These are phyloP conservation scores for Boletellus deceptivus DNA, from an alignment of 1,284 basidiomycete species.

Conservation along the genomic window DNA sequence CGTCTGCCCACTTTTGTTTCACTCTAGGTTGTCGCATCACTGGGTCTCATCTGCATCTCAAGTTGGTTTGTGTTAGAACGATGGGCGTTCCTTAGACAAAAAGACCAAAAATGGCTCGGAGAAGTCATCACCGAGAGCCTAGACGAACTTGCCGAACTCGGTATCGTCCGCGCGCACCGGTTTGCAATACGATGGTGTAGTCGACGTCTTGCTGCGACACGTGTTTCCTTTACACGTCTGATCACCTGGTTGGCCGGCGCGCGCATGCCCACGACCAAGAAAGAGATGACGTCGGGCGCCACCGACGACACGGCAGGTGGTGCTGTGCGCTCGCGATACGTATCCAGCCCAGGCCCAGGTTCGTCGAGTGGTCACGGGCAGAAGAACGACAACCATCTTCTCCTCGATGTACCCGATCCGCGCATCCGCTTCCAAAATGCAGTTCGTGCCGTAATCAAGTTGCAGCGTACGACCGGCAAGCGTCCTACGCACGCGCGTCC, in stretches of 20 bases:
- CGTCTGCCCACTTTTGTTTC: background rate
- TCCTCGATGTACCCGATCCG: conserved; percentile 25
- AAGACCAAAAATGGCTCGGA: conserved; percentile 71
- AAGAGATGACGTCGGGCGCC: background rate
- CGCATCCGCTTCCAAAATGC: conserved; percentile 34
- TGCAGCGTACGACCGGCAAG: conserved; percentile 31
- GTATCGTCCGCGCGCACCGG: conserved; percentile 33
- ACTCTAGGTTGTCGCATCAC: conserved; percentile 52
- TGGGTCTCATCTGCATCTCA: conserved; percentile 75
- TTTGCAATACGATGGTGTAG: conserved; percentile 24
- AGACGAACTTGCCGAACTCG: conserved; percentile 41
- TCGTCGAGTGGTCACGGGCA: background rate
- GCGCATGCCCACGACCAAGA: background rate
- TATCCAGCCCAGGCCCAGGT: background rate
- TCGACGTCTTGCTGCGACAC: conserved; percentile 8
- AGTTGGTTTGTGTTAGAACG: conserved; percentile 76
- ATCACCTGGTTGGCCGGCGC: conserved; percentile 12
- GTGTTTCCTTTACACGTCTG: conserved; percentile 8
- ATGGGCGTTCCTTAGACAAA: conserved; percentile 63
- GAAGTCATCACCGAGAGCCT: conserved; percentile 57
- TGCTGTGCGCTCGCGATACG: background rate
- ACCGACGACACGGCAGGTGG: background rate
- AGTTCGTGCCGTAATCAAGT: conserved; percentile 29
- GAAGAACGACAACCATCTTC: conserved; percentile 14
- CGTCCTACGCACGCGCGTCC: conserved; percentile 15